Evolutionary conservation across 352 stramenopile genomes (phyloP).

Genomic region (Pythium biforme): DNA sequence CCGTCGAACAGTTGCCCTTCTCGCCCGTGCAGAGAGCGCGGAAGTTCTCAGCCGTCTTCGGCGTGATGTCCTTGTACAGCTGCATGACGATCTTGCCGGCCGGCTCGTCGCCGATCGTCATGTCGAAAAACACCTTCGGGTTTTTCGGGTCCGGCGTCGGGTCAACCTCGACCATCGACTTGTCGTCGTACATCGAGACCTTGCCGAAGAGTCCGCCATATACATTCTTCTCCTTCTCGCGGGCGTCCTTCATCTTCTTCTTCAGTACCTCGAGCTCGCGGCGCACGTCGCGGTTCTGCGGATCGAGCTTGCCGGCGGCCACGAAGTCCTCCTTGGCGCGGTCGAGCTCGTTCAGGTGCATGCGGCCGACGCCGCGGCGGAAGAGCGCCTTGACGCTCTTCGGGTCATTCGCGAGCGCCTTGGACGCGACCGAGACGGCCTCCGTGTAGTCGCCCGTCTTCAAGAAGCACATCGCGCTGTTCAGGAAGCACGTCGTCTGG

Average conservation of each 20-base stretch:
- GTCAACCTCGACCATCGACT: slow-evolving; percentile 79
- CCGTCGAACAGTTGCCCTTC: slow-evolving; percentile 85
- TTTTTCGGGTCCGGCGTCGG: slow-evolving; percentile 80
- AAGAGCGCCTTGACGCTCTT: slow-evolving; percentile 86
- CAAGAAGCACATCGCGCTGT: slow-evolving; percentile 94
- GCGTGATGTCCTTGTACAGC: slow-evolving; percentile 94
- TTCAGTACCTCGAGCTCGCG: slow-evolving; percentile 77
- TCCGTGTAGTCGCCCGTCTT: slow-evolving; percentile 91
- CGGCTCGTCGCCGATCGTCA: slow-evolving; percentile 90
- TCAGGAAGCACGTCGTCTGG: slow-evolving; percentile 90
- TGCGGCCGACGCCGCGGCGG: slow-evolving; percentile 77
- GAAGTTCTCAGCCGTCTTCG: slow-evolving; percentile 99
- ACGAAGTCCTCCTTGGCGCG: slow-evolving; percentile 86
- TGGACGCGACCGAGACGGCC: slow-evolving; percentile 72
- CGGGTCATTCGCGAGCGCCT: slow-evolving; percentile 82
- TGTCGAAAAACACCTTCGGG: slow-evolving; percentile 98
- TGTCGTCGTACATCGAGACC: slow-evolving; percentile 97
- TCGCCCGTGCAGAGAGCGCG: slow-evolving; percentile 97
- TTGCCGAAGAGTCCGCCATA: slow-evolving; percentile 97
- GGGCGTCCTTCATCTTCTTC: slow-evolving; percentile 87
- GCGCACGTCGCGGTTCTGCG: slow-evolving; percentile 80
- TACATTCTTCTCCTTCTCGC: slow-evolving; percentile 94
- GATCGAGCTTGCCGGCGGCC: slow-evolving; percentile 79
- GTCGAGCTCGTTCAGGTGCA: slow-evolving; percentile 84
- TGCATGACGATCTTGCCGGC: slow-evolving; percentile 95